Evolutionary conservation across 2,329 filamentous ascomycete genomes (phyloP), one percentile per base, ranked within the genome.

Genomic region (Fusarium miscanthi): DNA sequence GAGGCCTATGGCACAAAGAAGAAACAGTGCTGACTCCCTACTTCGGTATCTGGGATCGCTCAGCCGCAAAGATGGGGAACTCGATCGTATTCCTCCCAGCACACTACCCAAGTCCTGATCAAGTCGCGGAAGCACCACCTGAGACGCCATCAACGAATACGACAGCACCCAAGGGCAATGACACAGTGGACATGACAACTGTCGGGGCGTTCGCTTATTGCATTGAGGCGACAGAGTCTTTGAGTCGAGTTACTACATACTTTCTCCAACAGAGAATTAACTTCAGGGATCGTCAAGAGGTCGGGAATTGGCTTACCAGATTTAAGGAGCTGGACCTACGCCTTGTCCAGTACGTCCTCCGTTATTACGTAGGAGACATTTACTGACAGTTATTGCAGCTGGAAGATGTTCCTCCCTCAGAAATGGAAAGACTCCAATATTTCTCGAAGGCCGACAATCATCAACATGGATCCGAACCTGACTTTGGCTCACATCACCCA

Each of bases 401-500:
- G 80, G 84, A 85, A 85, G 6, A 72, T 72, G 69, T 72, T 72
- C 14, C 51, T 72, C 1, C 69, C 69, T 17, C 69, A 72, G 6
- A 72, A 72, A 9, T 72, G 84, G 83, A 82, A 81, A n/a, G 79
- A 81, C n/a, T 76, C 78, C 5, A 78, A 79, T 6, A 77, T 80
- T 3, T 78, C 78, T 1, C 71, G 76, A 3, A 65, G 77, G 21
- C 69, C 71, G 5, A 73, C 72, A 0, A 69, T 77, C 0, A 75
- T 75, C 19, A 85, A 85, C 80, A 72, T 76, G 72, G 85, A 87
- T 54, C 85, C 85, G 0, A 87, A 87, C 49, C 76, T 87, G 23
- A 86, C 85, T 0, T 73, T 87, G 1, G 85, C 85, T 0, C 85
- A 87, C 38, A 79, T 85, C 14, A 87, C 84, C 0, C 85, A 87